Percentiles rank a stretch among this genome's conserved stretches.
Conservation (phyloP, 768 basidiomycete species). For the Russula lepida region DNA sequence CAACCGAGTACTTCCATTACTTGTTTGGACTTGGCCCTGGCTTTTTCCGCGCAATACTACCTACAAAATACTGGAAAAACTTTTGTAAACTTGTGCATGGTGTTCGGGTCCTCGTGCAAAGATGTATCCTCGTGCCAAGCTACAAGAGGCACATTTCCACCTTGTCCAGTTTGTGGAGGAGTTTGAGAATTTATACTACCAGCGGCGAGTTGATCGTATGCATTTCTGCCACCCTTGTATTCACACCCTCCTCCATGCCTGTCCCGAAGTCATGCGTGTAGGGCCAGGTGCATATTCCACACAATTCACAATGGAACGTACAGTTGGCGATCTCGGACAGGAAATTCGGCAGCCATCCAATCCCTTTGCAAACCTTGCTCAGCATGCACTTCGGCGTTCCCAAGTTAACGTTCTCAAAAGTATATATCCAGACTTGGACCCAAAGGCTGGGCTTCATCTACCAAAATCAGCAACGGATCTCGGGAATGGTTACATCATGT, state of each 20-base stretch:
- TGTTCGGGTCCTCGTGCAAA: neutral
- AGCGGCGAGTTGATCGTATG: too few species aligned
- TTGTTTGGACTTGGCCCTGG: neutral
- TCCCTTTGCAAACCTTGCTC: neutral
- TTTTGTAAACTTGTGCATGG: neutral
- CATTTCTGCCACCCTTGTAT: neutral
- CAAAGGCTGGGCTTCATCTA: neutral
- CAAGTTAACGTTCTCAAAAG: neutral
- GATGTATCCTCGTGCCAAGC: neutral
- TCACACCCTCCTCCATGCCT: neutral
- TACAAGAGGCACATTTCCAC: neutral
- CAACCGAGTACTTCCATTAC: neutral
- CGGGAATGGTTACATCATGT: neutral
- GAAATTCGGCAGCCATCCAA: neutral
- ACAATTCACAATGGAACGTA: neutral
- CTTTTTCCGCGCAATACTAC: neutral
- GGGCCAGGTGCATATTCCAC: neutral
- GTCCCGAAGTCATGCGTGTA: neutral
- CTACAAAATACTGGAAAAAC: neutral
- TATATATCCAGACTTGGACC: neutral
- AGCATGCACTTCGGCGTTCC: neutral
- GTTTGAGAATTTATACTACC: too few species aligned
- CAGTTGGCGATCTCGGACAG: neutral
- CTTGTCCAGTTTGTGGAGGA: neutral
- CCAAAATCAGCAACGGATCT: neutral